Evolutionary conservation across 108 stramenopile species (phyloP).

Genomic region (Cyclotella cryptica): DNA sequence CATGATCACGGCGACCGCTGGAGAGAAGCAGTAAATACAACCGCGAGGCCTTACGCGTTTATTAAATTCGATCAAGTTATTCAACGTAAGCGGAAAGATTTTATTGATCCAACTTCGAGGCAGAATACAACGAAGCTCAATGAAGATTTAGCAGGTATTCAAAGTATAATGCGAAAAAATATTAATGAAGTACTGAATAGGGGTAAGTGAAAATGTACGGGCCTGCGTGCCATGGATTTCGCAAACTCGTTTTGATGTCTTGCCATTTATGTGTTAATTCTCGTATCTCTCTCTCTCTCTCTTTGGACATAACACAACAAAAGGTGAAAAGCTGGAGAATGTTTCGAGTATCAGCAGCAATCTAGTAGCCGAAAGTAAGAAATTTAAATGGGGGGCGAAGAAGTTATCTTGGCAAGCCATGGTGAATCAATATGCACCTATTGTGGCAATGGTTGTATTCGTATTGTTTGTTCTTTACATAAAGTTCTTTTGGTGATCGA

Average conservation of each 20-base stretch:
- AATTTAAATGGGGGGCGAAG: slow-evolving; percentile 94
- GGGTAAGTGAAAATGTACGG: slow-evolving; percentile 20
- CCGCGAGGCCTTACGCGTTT: slow-evolving; percentile 93
- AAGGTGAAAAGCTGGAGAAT: slow-evolving; percentile 86
- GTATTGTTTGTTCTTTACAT: slow-evolving; percentile 81
- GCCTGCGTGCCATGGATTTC: background rate
- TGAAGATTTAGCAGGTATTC: slow-evolving; percentile 96
- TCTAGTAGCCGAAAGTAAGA: slow-evolving; percentile 79
- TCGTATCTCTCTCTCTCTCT: background rate
- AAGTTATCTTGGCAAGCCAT: slow-evolving; percentile 85
- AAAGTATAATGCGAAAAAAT: slow-evolving; percentile 96
- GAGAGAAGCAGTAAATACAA: slow-evolving; percentile 71
- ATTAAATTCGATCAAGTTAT: slow-evolving; percentile 93
- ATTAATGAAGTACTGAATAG: slow-evolving; percentile 90
- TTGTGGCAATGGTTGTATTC: slow-evolving; percentile 64
- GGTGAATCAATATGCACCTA: slow-evolving; percentile 88
- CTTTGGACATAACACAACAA: background rate
- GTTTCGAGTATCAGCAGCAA: slow-evolving; percentile 77
- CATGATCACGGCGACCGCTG: slow-evolving; percentile 83
- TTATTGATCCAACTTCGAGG: slow-evolving; percentile 85
- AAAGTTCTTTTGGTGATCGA: slow-evolving; percentile 82
- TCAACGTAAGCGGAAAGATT: slow-evolving; percentile 94
- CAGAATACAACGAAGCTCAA: slow-evolving; percentile 89
- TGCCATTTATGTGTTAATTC: background rate
- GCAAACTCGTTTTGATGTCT: background rate